Percentiles rank a stretch among this genome's conserved stretches.
These are phyloP conservation scores for Rosa multiflora DNA, from an alignment of 306 rosid species.

Conservation along the genomic window DNA sequence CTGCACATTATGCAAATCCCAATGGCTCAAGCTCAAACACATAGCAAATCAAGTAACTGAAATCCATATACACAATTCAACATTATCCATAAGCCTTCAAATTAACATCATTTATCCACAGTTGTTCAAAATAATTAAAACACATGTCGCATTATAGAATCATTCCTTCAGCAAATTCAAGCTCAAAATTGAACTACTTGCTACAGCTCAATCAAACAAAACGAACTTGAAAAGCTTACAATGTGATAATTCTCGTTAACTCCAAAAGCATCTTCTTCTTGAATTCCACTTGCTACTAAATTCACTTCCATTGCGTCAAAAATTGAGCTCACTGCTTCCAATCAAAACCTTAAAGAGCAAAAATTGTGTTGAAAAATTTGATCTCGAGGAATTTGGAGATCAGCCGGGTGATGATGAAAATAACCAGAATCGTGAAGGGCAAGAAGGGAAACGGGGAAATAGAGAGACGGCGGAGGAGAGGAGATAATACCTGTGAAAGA, in stretches of 20 bases:
- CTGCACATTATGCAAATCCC: conserved; percentile 36
- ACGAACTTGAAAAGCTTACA: conserved; percentile 46
- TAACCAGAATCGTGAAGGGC: not conserved
- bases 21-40: conserved; percentile 1
- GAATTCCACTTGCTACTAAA: conserved; percentile 47
- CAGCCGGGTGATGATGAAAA: conserved; percentile 1
- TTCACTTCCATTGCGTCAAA: conserved; percentile 48
- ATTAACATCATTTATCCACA: not conserved
- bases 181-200: not conserved
- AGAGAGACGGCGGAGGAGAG: not conserved
- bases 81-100: not conserved
- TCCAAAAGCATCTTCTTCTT: conserved; percentile 51
- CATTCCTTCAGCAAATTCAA: not conserved
- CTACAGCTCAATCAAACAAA: conserved; percentile 1
- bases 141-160: not conserved
- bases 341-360: conserved; percentile 23
- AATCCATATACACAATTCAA: not conserved
- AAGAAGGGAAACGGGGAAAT: not conserved
- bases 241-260: conserved; percentile 32
- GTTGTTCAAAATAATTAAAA: not conserved
- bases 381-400: not conserved
- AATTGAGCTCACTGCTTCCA: conserved; percentile 21
- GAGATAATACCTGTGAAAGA: not conserved
- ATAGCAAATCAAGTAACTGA: conserved; percentile 20
- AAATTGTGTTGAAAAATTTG: not conserved